Evolutionary conservation across 306 rosid species (phyloP), one percentile per base, ranked within the genome.

Genomic region (Cotoneaster glaucophyllus): DNA sequence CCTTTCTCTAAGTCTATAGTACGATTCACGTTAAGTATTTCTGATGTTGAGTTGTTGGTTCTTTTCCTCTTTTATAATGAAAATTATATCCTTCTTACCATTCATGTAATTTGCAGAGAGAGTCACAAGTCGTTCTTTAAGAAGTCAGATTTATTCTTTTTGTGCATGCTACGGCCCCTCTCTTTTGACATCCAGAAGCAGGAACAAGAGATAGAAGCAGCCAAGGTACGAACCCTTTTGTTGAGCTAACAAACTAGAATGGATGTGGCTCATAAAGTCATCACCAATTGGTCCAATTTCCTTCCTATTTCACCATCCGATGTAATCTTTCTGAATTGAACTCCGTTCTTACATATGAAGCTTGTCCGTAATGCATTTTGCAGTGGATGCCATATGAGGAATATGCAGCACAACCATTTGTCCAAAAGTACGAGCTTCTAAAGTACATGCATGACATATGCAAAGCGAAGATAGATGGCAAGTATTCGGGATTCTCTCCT

Each of bases 311-410:
- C 39, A 34, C 39, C 39, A 6, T 34, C 39, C 8, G 39, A 43
- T 43, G 48, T 43, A 43, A 43, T 11, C 48, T 11, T 43, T 11
- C 48, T 43, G 48, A 15, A 43, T 43, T 43, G 48, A 43, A 21
- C 59, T 21, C 24, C 59, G 25, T 54, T 7, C 24, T 12, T 43
- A 21, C 2, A 6, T 54, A 4, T 7, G 24, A 9, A 58, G 25
- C 31, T 4, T 24, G 31, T 24, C 11, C 25, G 31, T 24, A 4
- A 24, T 74, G 67, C 79, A 25, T 74, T 43, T 43, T 78, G 84
- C 90, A 95, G 97, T 92, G 97, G 97, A 89, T 95, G 93, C 83
- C 89, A 77, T 85, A 89, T 65, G 89, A 87, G 77, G 90, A 92
- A 70, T 95, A 85, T 74, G 82, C 70, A 68, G 82, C 87, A 59